A percentile compares a stretch with the other conserved stretches of the same genome.
Evolutionary conservation across 2,329 filamentous ascomycete genomes (phyloP).

Genomic region (Piedraia hortae): DNA sequence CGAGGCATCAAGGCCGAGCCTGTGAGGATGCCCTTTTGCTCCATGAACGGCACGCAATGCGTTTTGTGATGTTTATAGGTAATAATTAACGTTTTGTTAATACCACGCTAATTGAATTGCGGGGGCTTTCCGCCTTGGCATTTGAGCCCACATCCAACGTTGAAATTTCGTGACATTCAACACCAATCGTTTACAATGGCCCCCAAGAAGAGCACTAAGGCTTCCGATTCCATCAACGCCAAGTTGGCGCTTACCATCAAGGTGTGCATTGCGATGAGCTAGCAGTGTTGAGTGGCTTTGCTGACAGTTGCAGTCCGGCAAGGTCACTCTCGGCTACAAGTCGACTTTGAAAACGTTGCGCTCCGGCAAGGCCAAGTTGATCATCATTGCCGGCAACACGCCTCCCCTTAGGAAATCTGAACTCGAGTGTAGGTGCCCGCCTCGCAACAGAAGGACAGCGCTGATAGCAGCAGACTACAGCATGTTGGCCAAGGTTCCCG

Average conservation of each 20-base stretch:
- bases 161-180: neutral
- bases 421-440: slow-evolving; percentile 33
- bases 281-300: neutral
- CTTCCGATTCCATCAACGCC: slow-evolving; percentile 52
- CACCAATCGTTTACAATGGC: slow-evolving; percentile 22
- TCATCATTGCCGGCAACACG: slow-evolving; percentile 87
- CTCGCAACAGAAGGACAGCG: neutral
- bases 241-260: slow-evolving; percentile 26
- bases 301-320: slow-evolving; percentile 14
- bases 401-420: slow-evolving; percentile 94
- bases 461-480: slow-evolving; percentile 31
- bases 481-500: slow-evolving; percentile 77
- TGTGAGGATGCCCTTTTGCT: slow-evolving; percentile 48
- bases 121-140: neutral
- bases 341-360: slow-evolving; percentile 72
- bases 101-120: neutral
- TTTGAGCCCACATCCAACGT: neutral
- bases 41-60: slow-evolving; percentile 29
- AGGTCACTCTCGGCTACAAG: slow-evolving; percentile 75
- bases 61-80: slow-evolving; percentile 6
- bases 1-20: slow-evolving; percentile 36
- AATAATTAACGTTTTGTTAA: neutral
- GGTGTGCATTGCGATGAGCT: slow-evolving; percentile 4
- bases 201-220: slow-evolving; percentile 65
- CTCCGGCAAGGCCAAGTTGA: slow-evolving; percentile 92